Percentiles rank a stretch among this genome's conserved stretches.
phyloP scores from a whole-genome alignment of 2,329 filamentous ascomycete species.

The Xylaria sp. region DNA sequence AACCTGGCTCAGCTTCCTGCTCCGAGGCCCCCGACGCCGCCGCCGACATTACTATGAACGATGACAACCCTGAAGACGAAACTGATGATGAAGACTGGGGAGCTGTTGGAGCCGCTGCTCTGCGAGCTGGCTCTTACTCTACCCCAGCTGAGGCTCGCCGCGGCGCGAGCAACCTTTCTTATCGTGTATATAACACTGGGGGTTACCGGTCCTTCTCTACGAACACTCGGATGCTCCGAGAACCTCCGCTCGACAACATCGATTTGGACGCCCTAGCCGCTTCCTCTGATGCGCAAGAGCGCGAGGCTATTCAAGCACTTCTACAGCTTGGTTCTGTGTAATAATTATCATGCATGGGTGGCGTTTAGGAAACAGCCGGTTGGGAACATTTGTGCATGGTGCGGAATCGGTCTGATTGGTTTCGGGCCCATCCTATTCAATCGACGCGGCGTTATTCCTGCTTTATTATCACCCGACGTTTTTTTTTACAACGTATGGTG shows the following conservation, averaged over 20 bases:
- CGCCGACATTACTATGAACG: conserved; percentile 73
- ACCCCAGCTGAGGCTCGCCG: conserved; percentile 67
- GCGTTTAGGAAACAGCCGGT: conserved; percentile 57
- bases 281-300: conserved; percentile 76
- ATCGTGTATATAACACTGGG: conserved; percentile 61
- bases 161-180: conserved; percentile 59
- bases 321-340: conserved; percentile 84
- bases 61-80: conserved; percentile 82
- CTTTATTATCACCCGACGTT: conserved; percentile 43
- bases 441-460: conserved; percentile 46
- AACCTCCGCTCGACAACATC: conserved; percentile 63
- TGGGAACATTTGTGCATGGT: conserved; percentile 44
- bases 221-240: conserved; percentile 64
- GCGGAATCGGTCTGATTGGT: conserved; percentile 45
- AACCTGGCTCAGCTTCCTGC: conserved; percentile 76
- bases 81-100: conserved; percentile 98
- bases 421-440: conserved; percentile 43
- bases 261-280: conserved; percentile 63
- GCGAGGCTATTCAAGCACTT: conserved; percentile 83
- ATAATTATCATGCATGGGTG: conserved; percentile 69
- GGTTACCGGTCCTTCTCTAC: conserved; percentile 62
- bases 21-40: conserved; percentile 76
- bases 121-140: conserved; percentile 75
- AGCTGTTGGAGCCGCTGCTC: conserved; percentile 84
- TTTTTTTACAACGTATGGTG: conserved; percentile 41